These are phyloP conservation scores for Tuber brumale DNA, from an alignment of 495 filamentous ascomycete species.

Conservation along the genomic window DNA sequence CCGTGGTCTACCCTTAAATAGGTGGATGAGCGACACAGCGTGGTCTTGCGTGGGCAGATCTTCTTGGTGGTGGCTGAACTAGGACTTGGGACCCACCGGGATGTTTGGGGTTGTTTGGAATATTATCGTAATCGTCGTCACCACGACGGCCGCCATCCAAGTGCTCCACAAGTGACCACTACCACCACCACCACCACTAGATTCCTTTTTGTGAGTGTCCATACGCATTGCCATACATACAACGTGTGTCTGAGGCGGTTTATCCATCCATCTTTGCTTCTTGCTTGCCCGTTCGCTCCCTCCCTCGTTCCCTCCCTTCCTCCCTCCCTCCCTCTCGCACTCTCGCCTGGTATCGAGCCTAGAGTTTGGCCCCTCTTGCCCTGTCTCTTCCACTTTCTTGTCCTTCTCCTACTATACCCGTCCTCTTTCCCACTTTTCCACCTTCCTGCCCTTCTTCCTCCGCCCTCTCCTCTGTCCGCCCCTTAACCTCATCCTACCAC, in stretches of 20 bases:
- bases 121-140: conserved; percentile 27
- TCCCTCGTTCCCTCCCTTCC: conserved; percentile 8
- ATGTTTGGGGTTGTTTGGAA: conserved; percentile 17
- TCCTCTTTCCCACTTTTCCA: conserved; percentile 14
- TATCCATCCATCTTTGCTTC: conserved; percentile 20
- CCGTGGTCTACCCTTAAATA: neutral
- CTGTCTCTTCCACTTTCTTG: neutral
- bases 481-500: neutral
- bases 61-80: conserved; percentile 28
- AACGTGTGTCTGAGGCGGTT: conserved; percentile 26
- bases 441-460: conserved; percentile 15
- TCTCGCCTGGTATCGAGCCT: neutral
- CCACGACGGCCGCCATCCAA: conserved; percentile 15
- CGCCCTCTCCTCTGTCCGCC: neutral
- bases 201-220: conserved; percentile 26
- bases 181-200: conserved; percentile 19
- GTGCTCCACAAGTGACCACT: conserved; percentile 17
- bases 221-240: neutral
- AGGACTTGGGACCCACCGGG: conserved; percentile 19
- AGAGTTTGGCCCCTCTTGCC: neutral
- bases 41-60: conserved; percentile 34
- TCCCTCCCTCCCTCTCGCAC: conserved; percentile 1
- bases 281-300: conserved; percentile 3
- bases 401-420: conserved; percentile 10
- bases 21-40: neutral